Evolutionary conservation across 23 red algal genomes (phyloP).

Genomic region (Gracilaria gracilis): DNA sequence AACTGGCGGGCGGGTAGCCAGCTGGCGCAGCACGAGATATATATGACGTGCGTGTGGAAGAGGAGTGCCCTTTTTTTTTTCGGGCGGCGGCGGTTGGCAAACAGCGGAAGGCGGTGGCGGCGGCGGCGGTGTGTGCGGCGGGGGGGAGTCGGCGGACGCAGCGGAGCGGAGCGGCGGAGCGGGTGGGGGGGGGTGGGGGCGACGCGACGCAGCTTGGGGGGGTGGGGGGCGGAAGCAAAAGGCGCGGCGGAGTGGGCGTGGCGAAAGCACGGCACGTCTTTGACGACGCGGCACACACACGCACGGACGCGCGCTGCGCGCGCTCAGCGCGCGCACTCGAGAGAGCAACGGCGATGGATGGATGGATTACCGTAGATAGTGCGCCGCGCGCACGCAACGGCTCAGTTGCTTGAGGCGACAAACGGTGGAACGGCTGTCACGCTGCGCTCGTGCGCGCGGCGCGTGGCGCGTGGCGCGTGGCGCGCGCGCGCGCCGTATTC

Average conservation of each 20-base stretch:
- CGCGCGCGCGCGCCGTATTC: not conserved
- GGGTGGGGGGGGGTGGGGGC: not conserved
- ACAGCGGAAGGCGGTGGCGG: too few species aligned
- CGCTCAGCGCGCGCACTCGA: not conserved
- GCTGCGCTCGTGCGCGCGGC: not conserved
- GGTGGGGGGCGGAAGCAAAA: not conserved
- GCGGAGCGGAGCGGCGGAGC: not conserved
- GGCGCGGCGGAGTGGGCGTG: not conserved
- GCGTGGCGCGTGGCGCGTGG: not conserved
- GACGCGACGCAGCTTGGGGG: not conserved
- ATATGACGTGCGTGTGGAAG: too few species aligned
- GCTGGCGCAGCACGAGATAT: too few species aligned
- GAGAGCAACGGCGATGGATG: not conserved
- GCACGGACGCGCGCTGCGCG: not conserved
- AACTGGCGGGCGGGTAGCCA: too few species aligned
- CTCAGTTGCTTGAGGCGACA: not conserved
- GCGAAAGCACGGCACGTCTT: too few species aligned
- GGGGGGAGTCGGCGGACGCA: too few species aligned
- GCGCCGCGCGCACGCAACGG: slow-evolving; percentile 7
- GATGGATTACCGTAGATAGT: too few species aligned
- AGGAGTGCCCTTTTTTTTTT: too few species aligned
- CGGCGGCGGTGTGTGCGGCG: too few species aligned
- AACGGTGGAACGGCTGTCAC: not conserved
- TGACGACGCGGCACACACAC: too few species aligned
- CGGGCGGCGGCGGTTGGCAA: too few species aligned